Evolutionary conservation across 148 eudicot species (phyloP).

Genomic region (Spergularia marina): DNA sequence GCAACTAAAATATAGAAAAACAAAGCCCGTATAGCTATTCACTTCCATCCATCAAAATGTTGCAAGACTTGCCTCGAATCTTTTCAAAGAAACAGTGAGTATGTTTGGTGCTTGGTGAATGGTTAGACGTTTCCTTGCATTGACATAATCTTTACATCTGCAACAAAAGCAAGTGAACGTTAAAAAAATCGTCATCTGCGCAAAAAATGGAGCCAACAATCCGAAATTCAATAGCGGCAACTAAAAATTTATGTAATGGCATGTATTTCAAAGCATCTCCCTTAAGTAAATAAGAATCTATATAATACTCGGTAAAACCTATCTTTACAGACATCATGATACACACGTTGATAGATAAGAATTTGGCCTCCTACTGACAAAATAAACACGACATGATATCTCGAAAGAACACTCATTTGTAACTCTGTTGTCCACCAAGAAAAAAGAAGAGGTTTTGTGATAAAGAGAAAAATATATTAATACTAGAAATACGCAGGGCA

Average conservation of each 20-base stretch:
- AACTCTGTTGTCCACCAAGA: too few relatives aligned
- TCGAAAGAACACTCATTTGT: too few relatives aligned
- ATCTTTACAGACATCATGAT: not conserved
- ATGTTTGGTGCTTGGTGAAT: slow-evolving; percentile 77
- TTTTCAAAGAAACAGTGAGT: slow-evolving; percentile 86
- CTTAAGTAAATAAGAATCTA: too few relatives aligned
- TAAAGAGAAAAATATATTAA: not conserved
- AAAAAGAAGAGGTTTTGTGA: not conserved
- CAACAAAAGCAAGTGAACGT: slow-evolving; percentile 5
- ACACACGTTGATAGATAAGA: not conserved
- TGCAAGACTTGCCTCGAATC: slow-evolving; percentile 69
- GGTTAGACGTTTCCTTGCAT: slow-evolving; percentile 78
- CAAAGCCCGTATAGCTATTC: not conserved
- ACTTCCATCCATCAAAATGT: not conserved
- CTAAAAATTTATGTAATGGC: not conserved
- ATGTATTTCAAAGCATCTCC: too few relatives aligned
- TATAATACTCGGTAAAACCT: not conserved
- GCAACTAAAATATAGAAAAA: not conserved
- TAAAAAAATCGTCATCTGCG: not conserved
- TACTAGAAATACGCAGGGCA: not conserved
- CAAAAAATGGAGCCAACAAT: not conserved
- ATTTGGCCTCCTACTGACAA: not conserved
- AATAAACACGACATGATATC: not conserved
- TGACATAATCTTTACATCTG: slow-evolving; percentile 94
- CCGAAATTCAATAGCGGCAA: not conserved